phyloP scores from a whole-genome alignment of 2,329 filamentous ascomycete genomes.

The Pseudogymnoascus sp. region DNA sequence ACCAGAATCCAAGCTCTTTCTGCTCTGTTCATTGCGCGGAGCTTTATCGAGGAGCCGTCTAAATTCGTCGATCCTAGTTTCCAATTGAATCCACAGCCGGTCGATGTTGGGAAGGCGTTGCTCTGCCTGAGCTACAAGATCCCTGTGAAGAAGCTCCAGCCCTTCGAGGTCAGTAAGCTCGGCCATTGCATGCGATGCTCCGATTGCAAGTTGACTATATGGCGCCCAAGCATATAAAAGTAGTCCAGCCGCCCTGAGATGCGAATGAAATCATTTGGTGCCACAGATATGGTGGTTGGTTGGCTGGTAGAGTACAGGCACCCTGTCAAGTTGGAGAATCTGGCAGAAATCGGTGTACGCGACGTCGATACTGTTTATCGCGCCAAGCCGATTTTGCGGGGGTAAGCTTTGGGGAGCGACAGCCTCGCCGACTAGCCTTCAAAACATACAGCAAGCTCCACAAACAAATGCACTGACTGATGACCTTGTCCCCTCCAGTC shows the following conservation, averaged over 20 bases:
- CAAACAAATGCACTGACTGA: slow-evolving; percentile 5
- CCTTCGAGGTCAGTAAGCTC: slow-evolving; percentile 64
- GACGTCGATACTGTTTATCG: slow-evolving; percentile 9
- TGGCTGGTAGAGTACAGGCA: neutral
- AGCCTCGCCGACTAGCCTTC: slow-evolving; percentile 5
- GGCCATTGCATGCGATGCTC: slow-evolving; percentile 47
- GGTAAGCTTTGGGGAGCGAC: slow-evolving; percentile 5
- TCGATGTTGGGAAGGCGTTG: slow-evolving; percentile 61
- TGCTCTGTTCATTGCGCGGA: slow-evolving; percentile 64
- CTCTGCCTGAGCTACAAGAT: slow-evolving; percentile 69
- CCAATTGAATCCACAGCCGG: slow-evolving; percentile 56
- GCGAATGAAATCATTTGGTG: slow-evolving; percentile 3
- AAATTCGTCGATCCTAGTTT: slow-evolving; percentile 58
- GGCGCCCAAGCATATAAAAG: neutral
- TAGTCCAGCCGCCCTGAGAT: slow-evolving; percentile 4
- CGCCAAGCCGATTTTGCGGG: slow-evolving; percentile 6
- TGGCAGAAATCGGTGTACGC: slow-evolving; percentile 9
- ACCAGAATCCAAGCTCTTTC: slow-evolving; percentile 62
- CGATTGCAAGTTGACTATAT: slow-evolving; percentile 8
- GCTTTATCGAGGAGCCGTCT: slow-evolving; percentile 66
- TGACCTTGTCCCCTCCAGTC: neutral
- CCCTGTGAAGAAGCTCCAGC: slow-evolving; percentile 77
- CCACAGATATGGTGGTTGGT: slow-evolving; percentile 5
- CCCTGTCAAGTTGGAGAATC: slow-evolving; percentile 4
- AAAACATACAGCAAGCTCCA: slow-evolving; percentile 7